Evolutionary conservation across 31 red algal species (phyloP), one percentile per base, ranked within the genome.

Genomic region (Asparagopsis taxiformis): DNA sequence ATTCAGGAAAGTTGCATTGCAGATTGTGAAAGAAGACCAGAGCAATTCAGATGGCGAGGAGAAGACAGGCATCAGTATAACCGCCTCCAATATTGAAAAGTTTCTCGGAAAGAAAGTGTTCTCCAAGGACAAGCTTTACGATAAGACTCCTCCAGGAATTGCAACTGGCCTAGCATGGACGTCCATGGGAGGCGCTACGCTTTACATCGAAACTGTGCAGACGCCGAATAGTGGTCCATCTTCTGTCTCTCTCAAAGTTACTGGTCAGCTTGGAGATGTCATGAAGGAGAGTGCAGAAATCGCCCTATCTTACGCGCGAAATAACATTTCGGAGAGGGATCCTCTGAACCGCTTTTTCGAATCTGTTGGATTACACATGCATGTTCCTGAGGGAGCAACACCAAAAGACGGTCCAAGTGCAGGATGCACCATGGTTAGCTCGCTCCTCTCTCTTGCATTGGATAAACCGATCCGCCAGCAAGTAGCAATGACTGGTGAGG

Each of bases 401-500:
- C 91, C 95, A 1, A 99, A 99, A 60, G 94, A 97, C 53, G 93
- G 93, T 17, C 93, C 93, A 21, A 82, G 74, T 36, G 93, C 93
- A 8, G 93, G 93, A 3, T 79, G 70, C 56, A 87, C 93, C 24
- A 97, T 97, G 95, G 91, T 99, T 10, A 99, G 66, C 22, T 49
- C 89, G 8, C 54, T 99, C 46, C 50, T 94, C 9, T 92, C 87
- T 10, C 54, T 94, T 30, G 70, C 87, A 1, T 35, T 84, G 20
- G 43, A 79, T 51, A 65, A 61, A 41, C 66, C 91, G 19, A 80
- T 94, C 51, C 46, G 55, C 10, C 71, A 76, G 5, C 37, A 79
- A 52, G 56, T 99, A 25, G 95, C 86, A 16, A 99, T 99, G 95
- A 99, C 95, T 24, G 95, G 95, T 13, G 95, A 99, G 60, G 61